Base-by-base conservation (phyloP, 805 yeast species). In the Pichia eremophila region DNA sequence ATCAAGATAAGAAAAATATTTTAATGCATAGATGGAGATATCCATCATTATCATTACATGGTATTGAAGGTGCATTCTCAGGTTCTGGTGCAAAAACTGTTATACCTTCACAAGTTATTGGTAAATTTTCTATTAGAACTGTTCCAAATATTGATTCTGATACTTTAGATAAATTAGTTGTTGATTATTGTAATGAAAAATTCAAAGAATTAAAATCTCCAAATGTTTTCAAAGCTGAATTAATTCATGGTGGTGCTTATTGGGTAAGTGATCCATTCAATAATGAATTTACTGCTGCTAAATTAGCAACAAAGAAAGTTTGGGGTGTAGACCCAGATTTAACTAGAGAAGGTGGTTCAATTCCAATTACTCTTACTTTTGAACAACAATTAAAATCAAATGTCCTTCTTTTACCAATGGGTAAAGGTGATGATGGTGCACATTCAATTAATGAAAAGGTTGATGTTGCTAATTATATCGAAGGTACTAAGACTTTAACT, bases 361-460 rank as follows among this genome's bases (percentile, higher is more conserved):
- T 93, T 62, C 99, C 99, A 54, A 90, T 93, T 65, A 91, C 99
- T 22, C 69, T 93, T 56, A 84, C 96, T 35, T 93, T 93, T 69
- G 96, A 93, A 72, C 75, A 89, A 60, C 81, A 80, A 63, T 76
- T 93, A 61, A 81, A 85, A 58, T 85, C 95, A 25, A 82, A 82
- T 53, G 98, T 90, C 34, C 73, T 93, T 54, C 74, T 93, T 61
- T 78, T 93, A 58, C 99, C 99, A 54, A 85, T 93, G 85, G 99
- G 99, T 55, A 84, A 95, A 70, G 99, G 99, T 57, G 97, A 93
- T 65, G 99, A 93, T 63, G 99, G 99, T 59, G 99, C 99, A 42
- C 99, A 93, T 67, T 88, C 96, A 22, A 89, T 93, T 60, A 93
- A 93, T 64, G 99, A 93, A 72, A 93, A 93, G 73, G 71, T 93